Evolutionary conservation across 768 basidiomycete genomes (phyloP).

Genomic region (Amanita thiersii): DNA sequence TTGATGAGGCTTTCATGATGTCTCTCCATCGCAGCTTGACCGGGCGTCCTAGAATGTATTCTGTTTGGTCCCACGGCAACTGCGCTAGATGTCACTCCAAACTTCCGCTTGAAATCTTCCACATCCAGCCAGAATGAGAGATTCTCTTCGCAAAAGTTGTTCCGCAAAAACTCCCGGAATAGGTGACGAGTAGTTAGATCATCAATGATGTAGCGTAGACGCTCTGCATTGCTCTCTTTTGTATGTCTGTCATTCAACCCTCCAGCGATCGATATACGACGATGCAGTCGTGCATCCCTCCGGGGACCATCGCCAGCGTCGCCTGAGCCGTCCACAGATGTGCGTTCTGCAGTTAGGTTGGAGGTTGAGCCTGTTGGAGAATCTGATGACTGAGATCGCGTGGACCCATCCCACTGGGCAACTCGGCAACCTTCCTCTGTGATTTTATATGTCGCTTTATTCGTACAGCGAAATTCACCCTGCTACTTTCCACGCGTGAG

Average conservation of each 20-base stretch:
- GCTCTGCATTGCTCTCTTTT: slow-evolving; percentile 90
- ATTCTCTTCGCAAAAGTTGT: slow-evolving; percentile 98
- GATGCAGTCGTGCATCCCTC: slow-evolving; percentile 58
- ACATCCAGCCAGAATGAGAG: slow-evolving; percentile 97
- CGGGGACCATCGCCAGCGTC: slow-evolving; percentile 27
- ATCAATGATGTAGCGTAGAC: slow-evolving; percentile 85
- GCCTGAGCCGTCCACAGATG: slow-evolving; percentile 47
- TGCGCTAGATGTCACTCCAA: slow-evolving; percentile 91
- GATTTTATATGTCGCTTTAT: slow-evolving; percentile 91
- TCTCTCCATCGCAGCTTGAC: slow-evolving; percentile 88
- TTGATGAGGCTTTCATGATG: slow-evolving; percentile 94
- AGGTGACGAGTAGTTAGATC: slow-evolving; percentile 82
- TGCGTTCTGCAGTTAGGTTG: slow-evolving; percentile 50
- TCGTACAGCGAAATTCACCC: slow-evolving; percentile 95
- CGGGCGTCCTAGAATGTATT: slow-evolving; percentile 42
- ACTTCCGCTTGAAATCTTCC: slow-evolving; percentile 93
- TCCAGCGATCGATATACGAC: slow-evolving; percentile 72
- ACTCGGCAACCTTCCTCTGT: slow-evolving; percentile 85
- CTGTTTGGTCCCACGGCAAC: slow-evolving; percentile 46
- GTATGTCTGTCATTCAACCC: slow-evolving; percentile 54
- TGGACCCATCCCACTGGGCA: slow-evolving; percentile 71
- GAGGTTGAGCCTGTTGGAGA: slow-evolving; percentile 63
- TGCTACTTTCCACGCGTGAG: slow-evolving; percentile 38
- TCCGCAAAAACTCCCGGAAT: slow-evolving; percentile 90
- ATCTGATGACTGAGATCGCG: slow-evolving; percentile 30